Percentiles rank a stretch among this genome's conserved stretches.
These are phyloP conservation scores for Pythium dissotocum DNA, from an alignment of 352 stramenopile species.

Conservation along the genomic window DNA sequence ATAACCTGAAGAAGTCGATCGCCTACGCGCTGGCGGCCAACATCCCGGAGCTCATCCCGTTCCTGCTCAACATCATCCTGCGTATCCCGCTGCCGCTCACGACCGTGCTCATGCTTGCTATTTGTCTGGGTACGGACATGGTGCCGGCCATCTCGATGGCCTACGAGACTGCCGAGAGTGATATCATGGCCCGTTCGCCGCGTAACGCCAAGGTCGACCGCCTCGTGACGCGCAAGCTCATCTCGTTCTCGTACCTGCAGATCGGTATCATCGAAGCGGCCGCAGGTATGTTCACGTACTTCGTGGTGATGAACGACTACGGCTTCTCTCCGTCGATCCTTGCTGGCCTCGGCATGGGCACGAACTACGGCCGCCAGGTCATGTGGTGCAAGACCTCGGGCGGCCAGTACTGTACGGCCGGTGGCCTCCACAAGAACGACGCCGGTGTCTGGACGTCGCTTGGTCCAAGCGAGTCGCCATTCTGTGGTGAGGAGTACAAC, in stretches of 20 bases:
- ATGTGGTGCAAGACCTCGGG: slow-evolving; percentile 75
- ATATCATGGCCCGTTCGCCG: slow-evolving; percentile 86
- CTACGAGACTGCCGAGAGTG: slow-evolving; percentile 85
- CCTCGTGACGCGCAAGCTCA: slow-evolving; percentile 90
- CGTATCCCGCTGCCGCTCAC: slow-evolving; percentile 87
- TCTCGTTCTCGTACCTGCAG: slow-evolving; percentile 85
- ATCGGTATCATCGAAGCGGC: slow-evolving; percentile 90
- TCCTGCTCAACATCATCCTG: slow-evolving; percentile 86
- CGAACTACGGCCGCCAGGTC: slow-evolving; percentile 87
- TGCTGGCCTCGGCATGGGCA: slow-evolving; percentile 73
- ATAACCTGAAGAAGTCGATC: slow-evolving; percentile 96
- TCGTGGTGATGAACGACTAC: slow-evolving; percentile 89
- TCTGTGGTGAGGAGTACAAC: slow-evolving; percentile 50
- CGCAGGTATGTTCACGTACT: slow-evolving; percentile 87
- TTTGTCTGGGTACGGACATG: slow-evolving; percentile 93
- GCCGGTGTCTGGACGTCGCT: slow-evolving; percentile 36
- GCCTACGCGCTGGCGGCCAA: slow-evolving; percentile 92
- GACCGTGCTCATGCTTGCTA: slow-evolving; percentile 90
- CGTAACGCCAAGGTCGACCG: slow-evolving; percentile 81
- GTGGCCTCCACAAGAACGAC: slow-evolving; percentile 53
- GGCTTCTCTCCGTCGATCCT: slow-evolving; percentile 83
- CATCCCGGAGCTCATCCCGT: slow-evolving; percentile 87
- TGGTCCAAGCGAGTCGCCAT: slow-evolving; percentile 26
- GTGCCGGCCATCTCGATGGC: slow-evolving; percentile 92
- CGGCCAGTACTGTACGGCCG: slow-evolving; percentile 66